These are phyloP conservation scores for Fusarium buharicum DNA, from an alignment of 2,329 filamentous ascomycete genomes.

Conservation along the genomic window DNA sequence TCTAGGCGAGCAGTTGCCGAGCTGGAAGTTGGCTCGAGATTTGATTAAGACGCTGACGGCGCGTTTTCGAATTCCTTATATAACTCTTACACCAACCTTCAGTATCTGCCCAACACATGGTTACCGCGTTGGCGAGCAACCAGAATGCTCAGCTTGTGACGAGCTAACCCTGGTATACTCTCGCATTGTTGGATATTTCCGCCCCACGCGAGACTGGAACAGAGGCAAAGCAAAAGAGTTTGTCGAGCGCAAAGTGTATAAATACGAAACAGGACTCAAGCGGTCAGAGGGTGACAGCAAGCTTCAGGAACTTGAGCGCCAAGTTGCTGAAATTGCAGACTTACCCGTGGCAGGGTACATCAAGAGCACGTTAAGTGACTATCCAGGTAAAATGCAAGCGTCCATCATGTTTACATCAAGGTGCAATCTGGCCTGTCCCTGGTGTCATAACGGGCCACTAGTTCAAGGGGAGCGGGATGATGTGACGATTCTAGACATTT, in stretches of 20 bases:
- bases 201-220: conserved; percentile 40
- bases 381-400: conserved; percentile 39
- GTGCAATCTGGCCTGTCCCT: conserved; percentile 39
- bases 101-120: conserved; percentile 40
- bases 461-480: conserved; percentile 34
- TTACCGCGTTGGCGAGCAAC: conserved; percentile 33
- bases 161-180: conserved; percentile 36
- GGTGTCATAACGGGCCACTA: conserved; percentile 41
- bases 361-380: conserved; percentile 39
- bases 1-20: conserved; percentile 33
- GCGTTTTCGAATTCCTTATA: conserved; percentile 37
- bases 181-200: conserved; percentile 39
- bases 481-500: conserved; percentile 24
- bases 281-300: fast-evolving
- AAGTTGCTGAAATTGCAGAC: conserved; percentile 23
- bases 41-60: conserved; percentile 36
- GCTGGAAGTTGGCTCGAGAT: conserved; percentile 36
- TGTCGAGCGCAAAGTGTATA: conserved; percentile 28
- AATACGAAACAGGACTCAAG: conserved; percentile 5
- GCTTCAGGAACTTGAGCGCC: conserved; percentile 12
- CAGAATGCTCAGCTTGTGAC: conserved; percentile 20
- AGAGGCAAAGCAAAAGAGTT: conserved; percentile 40
- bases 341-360: conserved; percentile 37
- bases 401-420: conserved; percentile 42
- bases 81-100: conserved; percentile 40